Evolutionary conservation across 345 rosid genomes (phyloP).

Genomic region (Abelmoschus esculentus): DNA sequence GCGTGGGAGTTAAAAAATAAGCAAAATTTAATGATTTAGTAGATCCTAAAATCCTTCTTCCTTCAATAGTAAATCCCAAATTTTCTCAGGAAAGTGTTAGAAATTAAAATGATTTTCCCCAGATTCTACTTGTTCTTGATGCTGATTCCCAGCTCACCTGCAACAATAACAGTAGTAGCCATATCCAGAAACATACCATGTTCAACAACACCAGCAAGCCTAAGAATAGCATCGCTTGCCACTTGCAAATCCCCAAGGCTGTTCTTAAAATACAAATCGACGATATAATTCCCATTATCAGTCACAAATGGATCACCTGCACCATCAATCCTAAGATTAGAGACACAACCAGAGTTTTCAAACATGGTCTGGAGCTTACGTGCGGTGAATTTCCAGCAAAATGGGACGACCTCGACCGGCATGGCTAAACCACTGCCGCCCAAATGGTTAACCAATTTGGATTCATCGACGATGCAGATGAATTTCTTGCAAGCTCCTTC

Average conservation of each 20-base stretch:
- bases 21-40: too few relatives aligned
- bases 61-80: too few relatives aligned
- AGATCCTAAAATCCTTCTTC: too few relatives aligned
- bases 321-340: background rate
- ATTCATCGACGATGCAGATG: background rate
- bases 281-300: background rate
- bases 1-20: too few relatives aligned
- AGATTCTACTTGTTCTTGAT: background rate
- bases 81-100: too few relatives aligned
- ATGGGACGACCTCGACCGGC: background rate
- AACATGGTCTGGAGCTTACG: too few relatives aligned
- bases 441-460: background rate
- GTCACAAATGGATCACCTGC: background rate
- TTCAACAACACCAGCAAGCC: background rate
- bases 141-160: background rate
- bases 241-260: background rate
- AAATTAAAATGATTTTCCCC: too few relatives aligned
- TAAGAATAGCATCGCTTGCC: background rate
- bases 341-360: too few relatives aligned
- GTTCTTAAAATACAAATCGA: background rate
- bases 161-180: background rate
- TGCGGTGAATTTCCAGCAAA: background rate
- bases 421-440: background rate
- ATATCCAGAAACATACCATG: background rate
- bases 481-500: background rate